phyloP scores from a whole-genome alignment of 192 early-diverging fungal species.

The Jimgerdemannia flammicorona region DNA sequence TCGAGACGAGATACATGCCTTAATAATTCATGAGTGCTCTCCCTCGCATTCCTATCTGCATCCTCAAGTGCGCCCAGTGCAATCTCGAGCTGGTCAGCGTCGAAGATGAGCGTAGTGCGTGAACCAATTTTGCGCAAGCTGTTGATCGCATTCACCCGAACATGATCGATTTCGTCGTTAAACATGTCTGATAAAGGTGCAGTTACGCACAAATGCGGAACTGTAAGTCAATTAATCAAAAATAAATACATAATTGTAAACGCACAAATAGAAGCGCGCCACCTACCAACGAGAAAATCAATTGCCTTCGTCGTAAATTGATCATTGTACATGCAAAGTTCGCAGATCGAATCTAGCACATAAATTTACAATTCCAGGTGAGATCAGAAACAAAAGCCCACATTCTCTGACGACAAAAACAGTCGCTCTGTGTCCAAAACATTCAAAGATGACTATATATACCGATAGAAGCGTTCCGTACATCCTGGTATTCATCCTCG shows the following conservation, averaged over 20 bases:
- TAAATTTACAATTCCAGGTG: neutral
- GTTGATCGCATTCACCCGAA: slow-evolving; percentile 78
- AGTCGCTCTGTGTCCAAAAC: too few relatives aligned
- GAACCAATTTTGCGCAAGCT: slow-evolving; percentile 71
- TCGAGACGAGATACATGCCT: neutral
- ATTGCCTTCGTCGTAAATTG: slow-evolving; percentile 72
- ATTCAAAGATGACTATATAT: slow-evolving; percentile 3
- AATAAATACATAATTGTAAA: too few relatives aligned
- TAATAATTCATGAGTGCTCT: slow-evolving; percentile 71
- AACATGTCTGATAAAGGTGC: slow-evolving; percentile 74
- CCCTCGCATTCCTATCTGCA: slow-evolving; percentile 57
- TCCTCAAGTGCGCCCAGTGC: slow-evolving; percentile 78
- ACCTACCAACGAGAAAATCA: slow-evolving; percentile 75
- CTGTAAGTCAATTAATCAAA: too few relatives aligned
- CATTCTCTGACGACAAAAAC: too few relatives aligned
- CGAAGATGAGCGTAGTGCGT: slow-evolving; percentile 48
- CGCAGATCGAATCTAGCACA: slow-evolving; percentile 69
- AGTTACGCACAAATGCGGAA: too few relatives aligned
- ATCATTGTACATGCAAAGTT: slow-evolving; percentile 65
- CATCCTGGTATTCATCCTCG: slow-evolving; percentile 92
- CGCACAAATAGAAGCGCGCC: neutral
- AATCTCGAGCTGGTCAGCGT: slow-evolving; percentile 72
- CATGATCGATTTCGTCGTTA: slow-evolving; percentile 88
- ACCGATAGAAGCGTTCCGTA: slow-evolving; percentile 85
- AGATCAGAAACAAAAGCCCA: too few relatives aligned